phyloP scores from a whole-genome alignment of 1,284 basidiomycete genomes.

The Exobasidium rhododendri region DNA sequence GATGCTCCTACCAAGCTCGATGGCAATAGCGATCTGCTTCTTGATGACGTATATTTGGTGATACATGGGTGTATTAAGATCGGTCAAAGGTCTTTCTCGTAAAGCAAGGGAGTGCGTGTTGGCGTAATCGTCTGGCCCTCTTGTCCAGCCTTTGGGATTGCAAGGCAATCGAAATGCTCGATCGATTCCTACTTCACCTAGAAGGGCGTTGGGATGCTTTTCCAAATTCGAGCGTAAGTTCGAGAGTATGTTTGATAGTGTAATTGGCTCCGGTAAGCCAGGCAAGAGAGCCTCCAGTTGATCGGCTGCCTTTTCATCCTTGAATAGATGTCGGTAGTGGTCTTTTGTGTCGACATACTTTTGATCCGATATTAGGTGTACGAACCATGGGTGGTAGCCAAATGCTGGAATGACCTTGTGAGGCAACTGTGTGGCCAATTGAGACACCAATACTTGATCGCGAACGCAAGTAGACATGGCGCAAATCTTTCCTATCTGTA shows the following conservation, averaged over 20 bases:
- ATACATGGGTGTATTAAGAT: constrained; percentile 37
- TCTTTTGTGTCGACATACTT: constrained; percentile 21
- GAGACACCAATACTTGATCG: constrained; percentile 40
- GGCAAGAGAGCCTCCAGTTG: constrained; percentile 30
- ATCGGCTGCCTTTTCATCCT: constrained; percentile 3
- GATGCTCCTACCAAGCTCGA: constrained; percentile 33
- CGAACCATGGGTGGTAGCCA: constrained; percentile 48
- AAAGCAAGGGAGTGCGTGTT: constrained; percentile 3
- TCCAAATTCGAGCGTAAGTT: constrained; percentile 27
- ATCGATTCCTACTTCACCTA: constrained; percentile 51
- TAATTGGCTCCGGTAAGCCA: constrained; percentile 33
- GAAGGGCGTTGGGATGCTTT: constrained; percentile 31
- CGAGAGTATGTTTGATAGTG: constrained; percentile 24
- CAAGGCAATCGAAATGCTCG: constrained; percentile 42
- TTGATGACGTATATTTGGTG: constrained; percentile 43
- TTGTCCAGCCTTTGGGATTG: constrained; percentile 23
- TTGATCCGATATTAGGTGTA: constrained; percentile 39
- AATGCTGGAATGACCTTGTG: background rate
- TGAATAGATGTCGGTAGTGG: constrained; percentile 32
- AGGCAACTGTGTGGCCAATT: constrained; percentile 19
- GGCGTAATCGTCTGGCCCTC: constrained; percentile 19
- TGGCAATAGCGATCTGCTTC: constrained; percentile 39
- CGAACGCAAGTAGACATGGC: constrained; percentile 44
- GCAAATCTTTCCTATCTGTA: constrained; percentile 22
- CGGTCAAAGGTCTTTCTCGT: constrained; percentile 22